Evolutionary conservation across 148 eudicot genomes (phyloP).

Genomic region (Pharnaceum exiguum): DNA sequence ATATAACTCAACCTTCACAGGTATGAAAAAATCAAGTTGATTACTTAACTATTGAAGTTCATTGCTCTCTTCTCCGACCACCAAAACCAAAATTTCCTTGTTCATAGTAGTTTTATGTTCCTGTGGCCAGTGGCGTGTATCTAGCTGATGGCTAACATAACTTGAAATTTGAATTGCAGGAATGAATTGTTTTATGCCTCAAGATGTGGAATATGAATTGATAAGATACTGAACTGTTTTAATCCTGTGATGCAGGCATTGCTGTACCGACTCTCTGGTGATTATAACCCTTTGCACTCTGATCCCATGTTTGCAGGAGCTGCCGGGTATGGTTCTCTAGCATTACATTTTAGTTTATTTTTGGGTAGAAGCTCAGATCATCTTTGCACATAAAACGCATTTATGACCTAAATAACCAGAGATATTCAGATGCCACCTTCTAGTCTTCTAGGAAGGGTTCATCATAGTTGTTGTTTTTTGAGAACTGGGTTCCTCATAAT

Average conservation of each 20-base stretch:
- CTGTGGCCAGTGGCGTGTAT: too few species aligned
- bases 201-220: neutral
- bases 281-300: conserved; percentile 90
- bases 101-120: too few species aligned
- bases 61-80: neutral
- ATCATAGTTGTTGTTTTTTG: too few species aligned
- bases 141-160: too few species aligned
- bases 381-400: too few species aligned
- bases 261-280: conserved; percentile 96
- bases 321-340: conserved; percentile 52
- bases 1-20: conserved; percentile 83
- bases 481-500: too few species aligned
- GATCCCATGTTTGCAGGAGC: conserved; percentile 68
- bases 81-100: neutral
- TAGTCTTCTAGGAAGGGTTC: too few species aligned
- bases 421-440: too few species aligned
- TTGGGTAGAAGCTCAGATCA: too few species aligned
- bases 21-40: conserved; percentile 24
- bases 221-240: conserved; percentile 3
- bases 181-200: too few species aligned
- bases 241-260: conserved; percentile 57
- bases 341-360: neutral
- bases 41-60: neutral
- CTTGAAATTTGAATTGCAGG: too few species aligned
- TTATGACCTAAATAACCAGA: too few species aligned